Percentiles rank a stretch among this genome's conserved stretches.
phyloP scores from a whole-genome alignment of 2,329 filamentous ascomycete genomes.

The Clonostachys rosea region DNA sequence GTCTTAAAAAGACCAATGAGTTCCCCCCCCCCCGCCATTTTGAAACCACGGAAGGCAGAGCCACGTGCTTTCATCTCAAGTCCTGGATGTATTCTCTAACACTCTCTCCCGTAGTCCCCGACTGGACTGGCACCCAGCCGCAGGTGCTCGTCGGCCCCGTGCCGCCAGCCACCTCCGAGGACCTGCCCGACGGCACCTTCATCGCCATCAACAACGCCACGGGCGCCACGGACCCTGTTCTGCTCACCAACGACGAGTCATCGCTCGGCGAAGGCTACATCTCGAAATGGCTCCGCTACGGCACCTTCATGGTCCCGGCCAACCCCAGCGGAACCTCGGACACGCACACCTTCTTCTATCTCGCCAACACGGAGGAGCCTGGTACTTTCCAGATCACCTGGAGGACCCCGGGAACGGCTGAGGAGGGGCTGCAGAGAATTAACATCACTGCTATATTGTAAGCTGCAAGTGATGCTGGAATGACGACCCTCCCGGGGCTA shows the following conservation, averaged over 20 bases:
- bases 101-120: not conserved
- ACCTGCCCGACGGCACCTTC: conserved; percentile 2
- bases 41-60: not conserved
- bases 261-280: not conserved
- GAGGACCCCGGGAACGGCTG: not conserved
- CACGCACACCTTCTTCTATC: conserved; percentile 1
- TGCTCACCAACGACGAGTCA: conserved; percentile 2
- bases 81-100: not conserved
- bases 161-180: conserved; percentile 1
- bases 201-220: conserved; percentile 5
- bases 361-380: conserved; percentile 1
- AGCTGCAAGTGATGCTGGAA: not conserved
- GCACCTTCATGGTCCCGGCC: not conserved
- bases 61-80: not conserved
- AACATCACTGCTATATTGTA: not conserved
- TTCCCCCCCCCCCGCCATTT: not conserved
- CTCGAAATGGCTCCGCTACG: conserved; percentile 2
- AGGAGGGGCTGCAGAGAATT: not conserved
- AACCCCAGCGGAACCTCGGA: not conserved
- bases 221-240: conserved; percentile 3
- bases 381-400: conserved; percentile 1
- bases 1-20: not conserved
- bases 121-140: conserved; percentile 1
- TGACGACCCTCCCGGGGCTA: too few relatives aligned
- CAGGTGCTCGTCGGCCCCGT: conserved; percentile 1